These are phyloP conservation scores for Mortierella alpina DNA, from an alignment of 192 early-diverging fungal genomes.

Conservation along the genomic window DNA sequence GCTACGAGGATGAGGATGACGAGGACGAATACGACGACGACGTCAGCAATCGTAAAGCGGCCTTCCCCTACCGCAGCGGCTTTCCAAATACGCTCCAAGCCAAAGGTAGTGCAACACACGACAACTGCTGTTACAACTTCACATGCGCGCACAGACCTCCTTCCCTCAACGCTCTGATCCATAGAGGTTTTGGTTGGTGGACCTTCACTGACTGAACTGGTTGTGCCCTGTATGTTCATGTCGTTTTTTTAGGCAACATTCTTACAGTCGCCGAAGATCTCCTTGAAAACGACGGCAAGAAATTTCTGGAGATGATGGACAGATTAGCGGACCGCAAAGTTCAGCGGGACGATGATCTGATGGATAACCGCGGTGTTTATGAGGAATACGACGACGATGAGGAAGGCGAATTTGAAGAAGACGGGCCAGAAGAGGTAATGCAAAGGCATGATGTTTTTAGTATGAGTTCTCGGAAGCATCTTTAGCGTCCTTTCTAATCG, in stretches of 20 bases:
- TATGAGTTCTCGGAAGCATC: not conserved
- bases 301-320: constrained; percentile 98
- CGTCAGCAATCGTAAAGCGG: constrained; percentile 53
- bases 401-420: constrained; percentile 74
- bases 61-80: constrained; percentile 60
- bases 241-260: constrained; percentile 60
- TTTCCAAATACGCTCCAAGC: constrained; percentile 84
- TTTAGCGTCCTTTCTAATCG: not conserved
- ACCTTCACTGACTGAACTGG: not conserved
- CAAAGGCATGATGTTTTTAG: not conserved
- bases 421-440: constrained; percentile 64
- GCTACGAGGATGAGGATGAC: constrained; percentile 70
- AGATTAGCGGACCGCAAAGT: constrained; percentile 90
- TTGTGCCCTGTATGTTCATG: not conserved
- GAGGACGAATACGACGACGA: constrained; percentile 66
- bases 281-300: constrained; percentile 91
- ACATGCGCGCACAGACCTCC: not conserved
- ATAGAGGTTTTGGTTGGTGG: not conserved
- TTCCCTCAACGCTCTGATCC: not conserved
- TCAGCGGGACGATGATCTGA: constrained; percentile 75
- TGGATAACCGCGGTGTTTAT: constrained; percentile 61
- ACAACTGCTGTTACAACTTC: no score
- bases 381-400: constrained; percentile 67
- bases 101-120: constrained; percentile 65
- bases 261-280: constrained; percentile 88